These are phyloP conservation scores for Candida tammaniensis DNA, from an alignment of 805 yeast species.

Conservation along the genomic window DNA sequence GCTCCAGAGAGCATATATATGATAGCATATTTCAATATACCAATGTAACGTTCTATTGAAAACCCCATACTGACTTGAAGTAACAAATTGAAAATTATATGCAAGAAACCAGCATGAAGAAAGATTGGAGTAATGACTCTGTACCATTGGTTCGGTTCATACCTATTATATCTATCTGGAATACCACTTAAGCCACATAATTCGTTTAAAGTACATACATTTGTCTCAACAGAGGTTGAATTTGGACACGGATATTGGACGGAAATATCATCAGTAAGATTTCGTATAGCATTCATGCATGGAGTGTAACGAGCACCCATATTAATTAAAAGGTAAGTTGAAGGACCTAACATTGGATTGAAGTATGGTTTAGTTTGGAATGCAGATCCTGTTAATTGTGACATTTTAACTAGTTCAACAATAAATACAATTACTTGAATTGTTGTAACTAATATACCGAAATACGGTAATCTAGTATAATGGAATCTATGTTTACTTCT, in stretches of 20 bases:
- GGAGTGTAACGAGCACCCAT: conserved; percentile 73
- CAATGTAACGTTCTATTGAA: conserved; percentile 56
- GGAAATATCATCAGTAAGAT: conserved; percentile 46
- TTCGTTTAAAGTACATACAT: conserved; percentile 55
- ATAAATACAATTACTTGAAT: conserved; percentile 57
- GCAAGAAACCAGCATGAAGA: conserved; percentile 71
- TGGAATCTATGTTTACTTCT: conserved; percentile 31
- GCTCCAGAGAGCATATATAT: conserved; percentile 63
- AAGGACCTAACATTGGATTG: conserved; percentile 80
- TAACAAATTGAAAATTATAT: conserved; percentile 60
- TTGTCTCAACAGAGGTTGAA: conserved; percentile 51
- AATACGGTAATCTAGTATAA: conserved; percentile 38
- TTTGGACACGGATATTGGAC: conserved; percentile 66
- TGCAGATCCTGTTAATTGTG: conserved; percentile 57
- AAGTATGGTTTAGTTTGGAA: conserved; percentile 68
- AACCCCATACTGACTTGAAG: conserved; percentile 62
- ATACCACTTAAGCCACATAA: conserved; percentile 62
- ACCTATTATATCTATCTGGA: conserved; percentile 26
- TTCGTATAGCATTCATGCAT: conserved; percentile 56
- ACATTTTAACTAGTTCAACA: conserved; percentile 58
- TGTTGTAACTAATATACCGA: conserved; percentile 39
- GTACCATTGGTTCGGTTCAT: conserved; percentile 64
- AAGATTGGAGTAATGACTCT: conserved; percentile 67
- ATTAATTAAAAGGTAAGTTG: conserved; percentile 60
- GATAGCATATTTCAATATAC: conserved; percentile 49